Evolutionary conservation across 371 early-diverging fungal genomes (phyloP).

Genomic region (Mortierella sp.): DNA sequence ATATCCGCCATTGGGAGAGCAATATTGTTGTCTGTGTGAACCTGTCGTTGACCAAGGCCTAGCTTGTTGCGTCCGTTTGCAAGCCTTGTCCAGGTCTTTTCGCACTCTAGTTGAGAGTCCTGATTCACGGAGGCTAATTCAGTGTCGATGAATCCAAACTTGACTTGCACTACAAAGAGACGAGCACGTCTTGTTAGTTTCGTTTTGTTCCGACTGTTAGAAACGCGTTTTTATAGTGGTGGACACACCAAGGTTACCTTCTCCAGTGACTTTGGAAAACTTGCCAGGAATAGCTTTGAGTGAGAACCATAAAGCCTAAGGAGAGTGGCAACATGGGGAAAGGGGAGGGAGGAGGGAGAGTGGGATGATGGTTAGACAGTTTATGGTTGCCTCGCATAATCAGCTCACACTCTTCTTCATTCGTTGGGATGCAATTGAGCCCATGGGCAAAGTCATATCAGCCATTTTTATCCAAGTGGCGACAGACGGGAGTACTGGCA

Average conservation of each 20-base stretch:
- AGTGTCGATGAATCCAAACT: constrained; percentile 49
- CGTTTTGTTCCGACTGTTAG: neutral
- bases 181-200: neutral
- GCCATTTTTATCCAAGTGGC: no score
- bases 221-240: neutral
- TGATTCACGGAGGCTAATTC: constrained; percentile 18
- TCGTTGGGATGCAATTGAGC: neutral
- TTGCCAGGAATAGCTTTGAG: constrained; percentile 40
- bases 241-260: constrained; percentile 18
- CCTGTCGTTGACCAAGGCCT: constrained; percentile 39
- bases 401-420: no score
- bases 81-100: constrained; percentile 27
- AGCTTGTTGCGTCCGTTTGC: constrained; percentile 40
- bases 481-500: no score
- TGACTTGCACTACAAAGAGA: constrained; percentile 26
- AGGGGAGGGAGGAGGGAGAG: neutral
- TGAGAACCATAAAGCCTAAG: constrained; percentile 37
- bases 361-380: neutral
- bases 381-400: no score
- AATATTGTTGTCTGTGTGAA: constrained; percentile 25
- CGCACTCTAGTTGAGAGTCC: constrained; percentile 17
- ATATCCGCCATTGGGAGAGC: constrained; percentile 36
- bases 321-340: neutral
- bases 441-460: constrained; percentile 2
- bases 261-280: constrained; percentile 46